phyloP scores from a whole-genome alignment of 371 early-diverging fungal genomes.

The Umbelopsis sp. region DNA sequence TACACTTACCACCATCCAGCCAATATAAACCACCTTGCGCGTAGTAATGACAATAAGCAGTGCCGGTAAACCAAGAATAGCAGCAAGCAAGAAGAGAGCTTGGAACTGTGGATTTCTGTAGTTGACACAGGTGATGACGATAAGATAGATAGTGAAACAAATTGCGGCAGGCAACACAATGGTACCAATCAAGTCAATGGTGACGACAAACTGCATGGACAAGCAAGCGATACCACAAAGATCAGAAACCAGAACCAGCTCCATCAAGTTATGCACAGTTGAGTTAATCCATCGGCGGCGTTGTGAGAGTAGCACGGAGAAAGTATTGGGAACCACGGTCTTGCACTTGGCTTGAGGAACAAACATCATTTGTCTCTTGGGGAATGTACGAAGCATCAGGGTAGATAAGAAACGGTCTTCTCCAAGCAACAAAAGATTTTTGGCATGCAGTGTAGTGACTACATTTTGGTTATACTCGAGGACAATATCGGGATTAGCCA shows the following conservation, averaged over 20 bases:
- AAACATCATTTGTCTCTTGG: slow-evolving; percentile 79
- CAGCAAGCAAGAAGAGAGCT: slow-evolving; percentile 60
- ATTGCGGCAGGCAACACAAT: slow-evolving; percentile 74
- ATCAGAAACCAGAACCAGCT: slow-evolving; percentile 72
- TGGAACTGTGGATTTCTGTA: slow-evolving; percentile 44
- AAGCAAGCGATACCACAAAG: slow-evolving; percentile 76
- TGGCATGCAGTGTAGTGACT: slow-evolving; percentile 83
- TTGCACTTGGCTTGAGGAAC: slow-evolving; percentile 78
- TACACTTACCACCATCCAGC: slow-evolving; percentile 62
- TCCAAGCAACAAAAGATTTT: slow-evolving; percentile 85
- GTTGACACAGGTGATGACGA: slow-evolving; percentile 39
- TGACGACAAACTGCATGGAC: slow-evolving; percentile 75
- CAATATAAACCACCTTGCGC: slow-evolving; percentile 72
- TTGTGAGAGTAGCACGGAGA: slow-evolving; percentile 69
- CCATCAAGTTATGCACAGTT: slow-evolving; percentile 77
- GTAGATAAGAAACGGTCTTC: slow-evolving; percentile 90
- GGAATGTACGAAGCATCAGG: slow-evolving; percentile 82
- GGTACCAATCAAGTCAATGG: slow-evolving; percentile 73
- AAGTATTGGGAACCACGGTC: slow-evolving; percentile 70
- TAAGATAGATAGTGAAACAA: slow-evolving; percentile 45
- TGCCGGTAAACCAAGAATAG: slow-evolving; percentile 81
- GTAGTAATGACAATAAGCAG: slow-evolving; percentile 86
- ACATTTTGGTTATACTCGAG: slow-evolving; percentile 77
- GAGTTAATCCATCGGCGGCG: slow-evolving; percentile 84
- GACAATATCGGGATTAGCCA: slow-evolving; percentile 76